These are phyloP conservation scores for Xylaria sp. DNA, from an alignment of 2,329 filamentous ascomycete genomes.

Conservation along the genomic window DNA sequence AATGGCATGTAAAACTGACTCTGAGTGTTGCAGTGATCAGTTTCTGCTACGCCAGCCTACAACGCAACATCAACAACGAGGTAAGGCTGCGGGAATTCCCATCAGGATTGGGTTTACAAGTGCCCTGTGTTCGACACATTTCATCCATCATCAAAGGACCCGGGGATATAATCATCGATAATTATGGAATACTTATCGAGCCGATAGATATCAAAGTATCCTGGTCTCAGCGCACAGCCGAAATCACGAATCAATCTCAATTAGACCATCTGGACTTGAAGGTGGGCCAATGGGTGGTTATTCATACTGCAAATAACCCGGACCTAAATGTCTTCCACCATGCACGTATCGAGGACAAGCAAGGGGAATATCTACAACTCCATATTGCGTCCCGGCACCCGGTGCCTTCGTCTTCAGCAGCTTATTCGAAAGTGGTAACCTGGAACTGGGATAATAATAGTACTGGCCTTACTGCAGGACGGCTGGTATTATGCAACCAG, in stretches of 20 bases:
- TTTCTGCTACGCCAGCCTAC: constrained; percentile 76
- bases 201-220: constrained; percentile 38
- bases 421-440: constrained; percentile 1
- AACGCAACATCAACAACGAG: accelerated
- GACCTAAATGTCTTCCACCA: constrained; percentile 38
- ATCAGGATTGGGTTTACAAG: constrained; percentile 49
- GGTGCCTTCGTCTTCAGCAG: constrained; percentile 15
- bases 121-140: constrained; percentile 41
- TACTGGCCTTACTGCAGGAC: background rate
- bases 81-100: constrained; percentile 55
- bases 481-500: constrained; percentile 58
- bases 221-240: constrained; percentile 27
- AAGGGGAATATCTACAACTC: constrained; percentile 24
- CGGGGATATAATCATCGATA: background rate
- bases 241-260: constrained; percentile 9
- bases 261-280: constrained; percentile 7
- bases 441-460: constrained; percentile 14
- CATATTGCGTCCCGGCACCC: constrained; percentile 39
- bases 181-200: constrained; percentile 37
- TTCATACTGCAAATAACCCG: constrained; percentile 31
- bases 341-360: constrained; percentile 38
- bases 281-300: constrained; percentile 45
- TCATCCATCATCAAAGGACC: no score
- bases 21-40: constrained; percentile 64
- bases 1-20: no score